Conservation (phyloP, 331 rosid species). For the Pyracantha coccinea region DNA sequence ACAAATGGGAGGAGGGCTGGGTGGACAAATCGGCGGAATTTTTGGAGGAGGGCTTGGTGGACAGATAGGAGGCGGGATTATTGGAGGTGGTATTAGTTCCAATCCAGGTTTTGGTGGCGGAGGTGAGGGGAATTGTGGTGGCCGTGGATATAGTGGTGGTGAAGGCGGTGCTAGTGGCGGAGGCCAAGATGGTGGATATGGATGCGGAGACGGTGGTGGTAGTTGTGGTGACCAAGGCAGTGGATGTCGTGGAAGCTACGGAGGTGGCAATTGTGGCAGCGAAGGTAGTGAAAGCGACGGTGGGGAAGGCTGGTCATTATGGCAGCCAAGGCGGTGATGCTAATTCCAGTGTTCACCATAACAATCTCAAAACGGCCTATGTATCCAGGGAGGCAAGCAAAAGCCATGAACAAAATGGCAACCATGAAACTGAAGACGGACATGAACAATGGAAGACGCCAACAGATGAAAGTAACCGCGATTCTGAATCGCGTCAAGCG, state of each 20-base stretch:
- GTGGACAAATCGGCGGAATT: not conserved
- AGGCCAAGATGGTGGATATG: not conserved
- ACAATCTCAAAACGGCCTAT: not conserved
- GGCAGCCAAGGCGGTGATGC: not conserved
- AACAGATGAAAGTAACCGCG: not conserved
- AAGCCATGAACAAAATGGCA: not conserved
- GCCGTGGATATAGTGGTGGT: not conserved
- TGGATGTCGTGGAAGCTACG: too few relatives aligned
- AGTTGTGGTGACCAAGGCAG: not conserved
- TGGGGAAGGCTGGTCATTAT: too few relatives aligned
- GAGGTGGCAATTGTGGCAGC: too few relatives aligned
- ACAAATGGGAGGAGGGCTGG: not conserved
- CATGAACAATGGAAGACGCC: not conserved
- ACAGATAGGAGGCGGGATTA: not conserved
- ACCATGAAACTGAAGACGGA: not conserved
- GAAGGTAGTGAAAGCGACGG: too few relatives aligned
- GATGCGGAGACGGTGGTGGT: not conserved
- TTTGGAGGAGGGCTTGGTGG: not conserved
- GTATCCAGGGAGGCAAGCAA: conserved; percentile 1
- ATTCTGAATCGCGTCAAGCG: not conserved
- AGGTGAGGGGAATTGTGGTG: not conserved
- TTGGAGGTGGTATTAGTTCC: not conserved
- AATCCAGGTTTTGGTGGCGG: not conserved
- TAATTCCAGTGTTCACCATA: not conserved
- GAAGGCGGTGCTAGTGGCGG: not conserved